These are phyloP conservation scores for Boletus sp. DNA, from an alignment of 768 basidiomycete genomes.

Conservation along the genomic window DNA sequence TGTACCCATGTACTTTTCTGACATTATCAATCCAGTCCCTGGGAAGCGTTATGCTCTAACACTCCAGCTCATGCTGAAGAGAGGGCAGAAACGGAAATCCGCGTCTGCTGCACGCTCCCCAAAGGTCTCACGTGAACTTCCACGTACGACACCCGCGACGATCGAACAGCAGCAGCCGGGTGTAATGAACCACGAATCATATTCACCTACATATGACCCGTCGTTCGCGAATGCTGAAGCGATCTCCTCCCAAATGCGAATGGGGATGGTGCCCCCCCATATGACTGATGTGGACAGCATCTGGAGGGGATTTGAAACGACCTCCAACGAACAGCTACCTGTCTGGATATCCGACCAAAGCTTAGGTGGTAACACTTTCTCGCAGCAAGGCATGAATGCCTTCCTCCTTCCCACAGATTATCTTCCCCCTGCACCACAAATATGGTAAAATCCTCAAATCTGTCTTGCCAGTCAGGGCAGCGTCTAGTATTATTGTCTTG, in stretches of 20 bases:
- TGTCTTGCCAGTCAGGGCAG: conserved; percentile 1
- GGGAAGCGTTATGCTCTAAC: conserved; percentile 92
- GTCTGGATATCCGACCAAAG: conserved; percentile 87
- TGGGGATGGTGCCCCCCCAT: conserved; percentile 28
- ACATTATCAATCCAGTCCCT: conserved; percentile 58
- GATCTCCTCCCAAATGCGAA: conserved; percentile 33
- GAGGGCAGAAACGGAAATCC: conserved; percentile 59
- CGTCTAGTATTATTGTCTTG: conserved; percentile 18
- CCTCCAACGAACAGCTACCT: conserved; percentile 71
- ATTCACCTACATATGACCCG: conserved; percentile 57
- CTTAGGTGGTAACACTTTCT: conserved; percentile 71
- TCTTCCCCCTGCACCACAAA: conserved; percentile 67
- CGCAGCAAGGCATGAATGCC: conserved; percentile 82
- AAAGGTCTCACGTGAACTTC: conserved; percentile 52
- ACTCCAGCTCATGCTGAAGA: conserved; percentile 84
- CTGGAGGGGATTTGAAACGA: conserved; percentile 73
- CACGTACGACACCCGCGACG: conserved; percentile 46
- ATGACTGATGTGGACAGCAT: conserved; percentile 56
- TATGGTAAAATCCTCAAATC: conserved; percentile 51
- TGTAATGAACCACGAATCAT: conserved; percentile 45
- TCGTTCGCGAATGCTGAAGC: conserved; percentile 35
- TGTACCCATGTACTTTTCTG: conserved; percentile 2
- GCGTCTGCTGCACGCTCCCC: conserved; percentile 62
- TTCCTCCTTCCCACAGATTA: conserved; percentile 78
- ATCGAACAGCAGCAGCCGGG: conserved; percentile 42